Evolutionary conservation across 352 stramenopile species (phyloP), one percentile per base, ranked within the genome.

Genomic region (Phytopythium montanum): DNA sequence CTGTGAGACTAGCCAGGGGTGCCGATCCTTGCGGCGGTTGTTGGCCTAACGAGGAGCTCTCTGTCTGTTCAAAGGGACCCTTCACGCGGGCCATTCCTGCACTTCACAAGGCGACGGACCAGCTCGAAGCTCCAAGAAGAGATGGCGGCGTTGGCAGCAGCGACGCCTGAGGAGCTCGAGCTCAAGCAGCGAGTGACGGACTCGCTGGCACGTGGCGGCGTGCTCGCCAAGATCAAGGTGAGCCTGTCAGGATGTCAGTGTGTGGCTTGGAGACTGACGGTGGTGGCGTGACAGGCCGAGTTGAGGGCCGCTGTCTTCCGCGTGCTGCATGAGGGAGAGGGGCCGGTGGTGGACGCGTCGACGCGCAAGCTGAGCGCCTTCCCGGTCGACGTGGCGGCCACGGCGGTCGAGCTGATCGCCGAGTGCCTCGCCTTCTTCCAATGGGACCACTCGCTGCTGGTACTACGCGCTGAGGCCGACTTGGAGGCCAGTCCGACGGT

Each of bases 141-240:
- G n/a, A 72, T 69, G 55, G 65, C 65, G 36, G 74, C 63, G 31
- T 60, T 66, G 31, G 48, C 60, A 8, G 64, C 69, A 8, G 64
- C 69, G 14, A 85, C 71, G 10, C 59, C 61, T 7, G 82, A 90
- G 23, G 75, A 91, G 65, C 46, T 84, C 41, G 78, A 68, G 52
- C 66, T 95, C 19, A 90, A 90, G 65, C 62, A 85, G 10, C 73
- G 85, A 28, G 73, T 94, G 23, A 76, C 75, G 2, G 74, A 81
- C 52, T 57, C 71, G 39, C 69, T 92, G 6, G 69, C 75, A 58
- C 73, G 39, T 21, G 76, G 89, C 56, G 84, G 86, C n/a, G 73
- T 94, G 16, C 57, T 95, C 23, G 68, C 62, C 39, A 88, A 88
- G 59, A 68, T 95, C 58, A 92, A 91, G 75, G 77, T 85, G 53